Conservation (phyloP, 1,284 basidiomycete genomes). For the Puccinia horiana region DNA sequence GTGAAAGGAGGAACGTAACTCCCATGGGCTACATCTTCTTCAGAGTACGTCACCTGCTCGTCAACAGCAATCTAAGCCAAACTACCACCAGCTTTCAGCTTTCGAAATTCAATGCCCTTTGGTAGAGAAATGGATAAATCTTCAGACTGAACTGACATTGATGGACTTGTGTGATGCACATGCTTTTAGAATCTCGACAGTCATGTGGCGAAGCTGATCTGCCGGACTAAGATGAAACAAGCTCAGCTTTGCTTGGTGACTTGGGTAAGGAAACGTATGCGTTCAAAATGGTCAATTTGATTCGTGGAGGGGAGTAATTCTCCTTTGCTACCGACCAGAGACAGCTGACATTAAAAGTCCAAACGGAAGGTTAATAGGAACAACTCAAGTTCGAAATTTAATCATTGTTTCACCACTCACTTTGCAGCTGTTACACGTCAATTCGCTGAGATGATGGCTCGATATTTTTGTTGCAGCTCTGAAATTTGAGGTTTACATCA, state of each 20-base stretch:
- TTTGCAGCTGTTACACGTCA: conserved; percentile 8
- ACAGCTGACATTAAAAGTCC: neutral
- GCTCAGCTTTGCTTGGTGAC: neutral
- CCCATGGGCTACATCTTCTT: neutral
- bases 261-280: neutral
- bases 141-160: neutral
- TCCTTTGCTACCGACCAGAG: neutral
- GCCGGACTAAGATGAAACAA: neutral
- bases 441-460: neutral
- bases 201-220: neutral
- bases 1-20: no score
- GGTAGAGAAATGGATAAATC: no score
- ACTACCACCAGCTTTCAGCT: neutral
- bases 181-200: neutral
- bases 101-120: no score
- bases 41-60: neutral
- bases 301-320: neutral
- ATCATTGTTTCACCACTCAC: neutral
- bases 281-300: neutral
- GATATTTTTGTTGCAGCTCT: neutral
- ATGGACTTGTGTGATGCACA: conserved; percentile 9
- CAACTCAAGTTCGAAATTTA: neutral
- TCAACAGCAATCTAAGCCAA: neutral
- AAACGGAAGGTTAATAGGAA: neutral
- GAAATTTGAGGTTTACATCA: neutral